phyloP scores from a whole-genome alignment of 2,329 filamentous ascomycete genomes.

The Colletotrichum viniferum region DNA sequence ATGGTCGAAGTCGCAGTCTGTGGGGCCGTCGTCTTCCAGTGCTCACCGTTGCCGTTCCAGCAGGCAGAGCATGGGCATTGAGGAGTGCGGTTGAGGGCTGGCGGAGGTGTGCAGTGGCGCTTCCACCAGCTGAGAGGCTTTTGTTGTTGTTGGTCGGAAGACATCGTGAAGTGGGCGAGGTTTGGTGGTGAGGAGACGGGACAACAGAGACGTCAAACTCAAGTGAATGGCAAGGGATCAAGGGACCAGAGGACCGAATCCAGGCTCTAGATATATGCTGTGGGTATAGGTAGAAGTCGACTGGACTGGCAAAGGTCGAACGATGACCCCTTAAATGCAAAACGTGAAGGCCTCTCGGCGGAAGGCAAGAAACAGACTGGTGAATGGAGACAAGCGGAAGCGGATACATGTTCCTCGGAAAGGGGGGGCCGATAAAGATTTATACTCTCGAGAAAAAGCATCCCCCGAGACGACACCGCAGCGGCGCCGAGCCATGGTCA shows the following conservation, averaged over 20 bases:
- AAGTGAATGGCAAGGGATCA: background rate
- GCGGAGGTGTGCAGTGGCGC: constrained; percentile 43
- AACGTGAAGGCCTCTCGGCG: background rate
- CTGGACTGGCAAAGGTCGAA: constrained; percentile 1
- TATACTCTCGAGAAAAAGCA: constrained; percentile 1
- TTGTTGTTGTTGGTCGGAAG: constrained; percentile 17
- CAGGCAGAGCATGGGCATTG: constrained; percentile 41
- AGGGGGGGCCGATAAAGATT: constrained; percentile 4
- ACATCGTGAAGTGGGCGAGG: background rate
- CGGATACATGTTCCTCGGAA: background rate
- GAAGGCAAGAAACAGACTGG: constrained; percentile 1
- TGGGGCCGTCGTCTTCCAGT: constrained; percentile 15
- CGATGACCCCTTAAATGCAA: background rate
- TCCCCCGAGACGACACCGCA: background rate
- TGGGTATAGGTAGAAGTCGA: constrained; percentile 7
- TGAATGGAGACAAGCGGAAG: background rate
- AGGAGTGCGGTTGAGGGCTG: constrained; percentile 36
- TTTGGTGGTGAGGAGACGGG: background rate
- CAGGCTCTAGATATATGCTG: background rate
- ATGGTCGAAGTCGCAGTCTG: background rate
- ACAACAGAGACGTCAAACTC: background rate
- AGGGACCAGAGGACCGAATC: background rate
- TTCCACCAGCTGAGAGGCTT: constrained; percentile 40
- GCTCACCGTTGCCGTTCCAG: constrained; percentile 25
- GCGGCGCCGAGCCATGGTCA: constrained; percentile 5